Evolutionary conservation across 352 stramenopile genomes (phyloP).

Genomic region (Phytophthora brassicae): DNA sequence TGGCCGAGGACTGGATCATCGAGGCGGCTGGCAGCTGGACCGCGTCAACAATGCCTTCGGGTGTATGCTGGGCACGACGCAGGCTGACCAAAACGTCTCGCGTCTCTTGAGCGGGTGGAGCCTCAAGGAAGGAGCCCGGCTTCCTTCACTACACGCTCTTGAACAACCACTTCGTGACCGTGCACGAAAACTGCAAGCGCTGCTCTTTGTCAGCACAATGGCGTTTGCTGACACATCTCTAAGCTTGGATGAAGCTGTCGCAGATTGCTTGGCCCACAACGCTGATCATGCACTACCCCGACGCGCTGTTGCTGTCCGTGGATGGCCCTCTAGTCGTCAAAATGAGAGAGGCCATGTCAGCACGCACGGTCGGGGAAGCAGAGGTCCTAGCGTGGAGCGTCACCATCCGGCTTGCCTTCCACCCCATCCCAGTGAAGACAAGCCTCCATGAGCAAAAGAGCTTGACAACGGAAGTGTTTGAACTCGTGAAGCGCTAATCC

Average conservation of each 20-base stretch:
- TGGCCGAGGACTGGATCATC: not conserved
- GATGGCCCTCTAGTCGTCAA: not conserved
- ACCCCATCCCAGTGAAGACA: no score
- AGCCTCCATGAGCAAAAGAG: no score
- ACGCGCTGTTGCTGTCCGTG: constrained; percentile 1
- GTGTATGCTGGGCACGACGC: not conserved
- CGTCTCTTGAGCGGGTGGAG: not conserved
- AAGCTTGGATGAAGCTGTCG: constrained; percentile 9
- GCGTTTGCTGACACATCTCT: not conserved
- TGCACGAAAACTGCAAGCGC: not conserved
- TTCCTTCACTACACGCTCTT: not conserved
- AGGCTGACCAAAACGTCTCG: not conserved
- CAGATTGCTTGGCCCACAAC: constrained; percentile 7
- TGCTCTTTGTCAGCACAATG: constrained; percentile 1
- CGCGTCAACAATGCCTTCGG: not conserved
- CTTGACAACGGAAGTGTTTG: no score
- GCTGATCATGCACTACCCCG: constrained; percentile 15
- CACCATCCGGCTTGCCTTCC: not conserved
- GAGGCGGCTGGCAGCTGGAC: not conserved
- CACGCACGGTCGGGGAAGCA: not conserved
- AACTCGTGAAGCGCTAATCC: constrained; percentile 5
- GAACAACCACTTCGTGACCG: not conserved
- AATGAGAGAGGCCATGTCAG: constrained; percentile 6
- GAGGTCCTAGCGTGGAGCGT: not conserved
- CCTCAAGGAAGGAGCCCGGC: not conserved